phyloP scores from a whole-genome alignment of 306 rosid genomes.

The Delonix regia region DNA sequence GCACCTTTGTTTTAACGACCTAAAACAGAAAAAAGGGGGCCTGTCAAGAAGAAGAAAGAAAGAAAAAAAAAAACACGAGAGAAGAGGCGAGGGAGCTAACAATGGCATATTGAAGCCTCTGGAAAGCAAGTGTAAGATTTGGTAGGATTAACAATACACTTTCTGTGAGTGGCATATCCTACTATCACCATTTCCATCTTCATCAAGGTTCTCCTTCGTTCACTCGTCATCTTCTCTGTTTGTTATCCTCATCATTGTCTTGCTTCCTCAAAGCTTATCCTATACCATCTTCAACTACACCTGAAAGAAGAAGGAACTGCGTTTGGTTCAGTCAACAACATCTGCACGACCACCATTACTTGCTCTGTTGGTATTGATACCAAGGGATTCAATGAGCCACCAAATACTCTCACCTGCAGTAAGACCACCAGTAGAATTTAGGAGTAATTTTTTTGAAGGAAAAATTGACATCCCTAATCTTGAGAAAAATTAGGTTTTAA shows the following conservation, averaged over 20 bases:
- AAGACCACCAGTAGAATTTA: conserved; percentile 53
- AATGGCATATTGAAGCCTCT: conserved; percentile 34
- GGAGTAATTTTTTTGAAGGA: conserved; percentile 69
- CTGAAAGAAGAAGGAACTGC: not conserved
- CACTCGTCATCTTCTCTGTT: not conserved
- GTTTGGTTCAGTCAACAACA: conserved; percentile 22
- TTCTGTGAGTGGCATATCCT: not conserved
- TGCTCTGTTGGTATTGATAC: conserved; percentile 34
- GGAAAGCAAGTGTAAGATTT: conserved; percentile 27
- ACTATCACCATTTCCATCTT: not conserved
- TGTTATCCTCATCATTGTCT: conserved; percentile 1
- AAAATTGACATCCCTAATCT: conserved; percentile 47
- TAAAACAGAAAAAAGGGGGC: too few relatives aligned
- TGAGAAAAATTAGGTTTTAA: conserved; percentile 59
- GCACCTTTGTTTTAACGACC: too few relatives aligned
- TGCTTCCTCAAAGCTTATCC: conserved; percentile 10
- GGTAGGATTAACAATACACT: not conserved
- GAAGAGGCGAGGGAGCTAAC: not conserved
- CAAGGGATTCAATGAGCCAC: conserved; percentile 59
- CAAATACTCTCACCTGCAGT: conserved; percentile 63
- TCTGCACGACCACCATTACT: conserved; percentile 19
- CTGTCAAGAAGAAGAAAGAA: too few relatives aligned
- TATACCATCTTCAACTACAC: not conserved
- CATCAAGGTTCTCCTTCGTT: not conserved
- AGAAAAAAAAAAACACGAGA: not conserved